Evolutionary conservation across 2,329 filamentous ascomycete genomes (phyloP).

Genomic region (Epichloe uncinata): DNA sequence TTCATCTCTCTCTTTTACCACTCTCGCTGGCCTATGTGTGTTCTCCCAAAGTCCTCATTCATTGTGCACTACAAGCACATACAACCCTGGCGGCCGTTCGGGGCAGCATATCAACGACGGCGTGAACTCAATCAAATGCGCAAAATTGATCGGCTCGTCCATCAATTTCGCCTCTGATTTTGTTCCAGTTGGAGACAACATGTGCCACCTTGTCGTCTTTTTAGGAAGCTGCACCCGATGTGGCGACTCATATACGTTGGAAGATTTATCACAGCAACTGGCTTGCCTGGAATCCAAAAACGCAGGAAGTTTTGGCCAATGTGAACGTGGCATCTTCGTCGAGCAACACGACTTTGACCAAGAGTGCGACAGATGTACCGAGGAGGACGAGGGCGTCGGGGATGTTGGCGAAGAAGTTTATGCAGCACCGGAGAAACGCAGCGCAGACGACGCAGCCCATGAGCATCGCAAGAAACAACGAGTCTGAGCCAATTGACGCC

Average conservation of each 20-base stretch:
- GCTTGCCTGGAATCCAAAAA: slow-evolving; percentile 38
- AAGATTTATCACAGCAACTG: slow-evolving; percentile 31
- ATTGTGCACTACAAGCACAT: too few relatives aligned
- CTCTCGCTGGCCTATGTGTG: too few relatives aligned
- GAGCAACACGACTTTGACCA: slow-evolving; percentile 34
- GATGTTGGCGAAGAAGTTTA: slow-evolving; percentile 22
- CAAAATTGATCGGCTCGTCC: neutral
- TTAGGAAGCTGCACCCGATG: slow-evolving; percentile 30
- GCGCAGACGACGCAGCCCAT: slow-evolving; percentile 10
- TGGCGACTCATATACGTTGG: slow-evolving; percentile 26
- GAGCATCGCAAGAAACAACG: slow-evolving; percentile 18
- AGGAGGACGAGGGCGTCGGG: slow-evolving; percentile 29
- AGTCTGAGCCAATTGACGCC: slow-evolving; percentile 11
- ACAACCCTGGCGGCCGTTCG: too few relatives aligned
- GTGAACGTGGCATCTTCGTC: slow-evolving; percentile 24
- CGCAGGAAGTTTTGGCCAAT: slow-evolving; percentile 30
- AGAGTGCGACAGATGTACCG: slow-evolving; percentile 31
- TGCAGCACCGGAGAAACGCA: slow-evolving; percentile 7
- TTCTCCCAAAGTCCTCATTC: too few relatives aligned
- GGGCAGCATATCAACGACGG: too few relatives aligned
- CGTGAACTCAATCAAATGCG: neutral
- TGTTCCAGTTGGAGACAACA: slow-evolving; percentile 10
- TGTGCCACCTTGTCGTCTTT: slow-evolving; percentile 36
- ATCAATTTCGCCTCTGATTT: neutral
- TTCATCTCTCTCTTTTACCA: too few relatives aligned